phyloP scores from a whole-genome alignment of 768 basidiomycete genomes.

The Boletus reticuloceps region DNA sequence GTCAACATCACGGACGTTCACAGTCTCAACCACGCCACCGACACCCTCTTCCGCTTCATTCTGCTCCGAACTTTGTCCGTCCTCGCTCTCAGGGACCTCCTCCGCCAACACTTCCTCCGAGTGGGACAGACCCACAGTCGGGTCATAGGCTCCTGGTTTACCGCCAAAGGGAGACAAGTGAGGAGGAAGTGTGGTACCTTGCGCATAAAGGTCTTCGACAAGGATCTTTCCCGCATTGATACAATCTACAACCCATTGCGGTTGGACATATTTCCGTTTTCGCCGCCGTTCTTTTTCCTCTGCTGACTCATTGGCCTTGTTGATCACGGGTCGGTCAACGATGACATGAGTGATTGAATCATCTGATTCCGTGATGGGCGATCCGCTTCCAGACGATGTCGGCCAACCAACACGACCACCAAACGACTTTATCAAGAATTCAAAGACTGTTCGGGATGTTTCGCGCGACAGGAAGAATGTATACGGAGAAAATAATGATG shows the following conservation, averaged over 20 bases:
- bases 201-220: slow-evolving; percentile 80
- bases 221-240: slow-evolving; percentile 85
- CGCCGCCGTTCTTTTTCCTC: slow-evolving; percentile 60
- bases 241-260: slow-evolving; percentile 97
- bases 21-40: slow-evolving; percentile 26
- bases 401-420: slow-evolving; percentile 94
- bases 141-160: slow-evolving; percentile 73
- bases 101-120: slow-evolving; percentile 26
- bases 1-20: slow-evolving; percentile 34
- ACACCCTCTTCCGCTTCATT: slow-evolving; percentile 27
- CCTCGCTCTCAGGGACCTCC: slow-evolving; percentile 29
- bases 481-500: slow-evolving; percentile 78
- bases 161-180: slow-evolving; percentile 96
- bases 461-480: slow-evolving; percentile 95
- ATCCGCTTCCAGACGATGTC: slow-evolving; percentile 74
- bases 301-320: slow-evolving; percentile 45
- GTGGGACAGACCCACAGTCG: slow-evolving; percentile 37
- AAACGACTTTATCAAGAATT: slow-evolving; percentile 89
- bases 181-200: slow-evolving; percentile 85
- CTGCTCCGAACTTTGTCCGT: slow-evolving; percentile 22
- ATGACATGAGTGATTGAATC: slow-evolving; percentile 91
- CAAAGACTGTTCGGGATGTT: slow-evolving; percentile 86
- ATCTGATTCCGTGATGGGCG: slow-evolving; percentile 75
- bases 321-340: slow-evolving; percentile 78
- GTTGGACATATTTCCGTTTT: slow-evolving; percentile 87